Evolutionary conservation across 495 filamentous ascomycete species (phyloP), one percentile per base, ranked within the genome.

Genomic region (Ascodesmis nigricans): DNA sequence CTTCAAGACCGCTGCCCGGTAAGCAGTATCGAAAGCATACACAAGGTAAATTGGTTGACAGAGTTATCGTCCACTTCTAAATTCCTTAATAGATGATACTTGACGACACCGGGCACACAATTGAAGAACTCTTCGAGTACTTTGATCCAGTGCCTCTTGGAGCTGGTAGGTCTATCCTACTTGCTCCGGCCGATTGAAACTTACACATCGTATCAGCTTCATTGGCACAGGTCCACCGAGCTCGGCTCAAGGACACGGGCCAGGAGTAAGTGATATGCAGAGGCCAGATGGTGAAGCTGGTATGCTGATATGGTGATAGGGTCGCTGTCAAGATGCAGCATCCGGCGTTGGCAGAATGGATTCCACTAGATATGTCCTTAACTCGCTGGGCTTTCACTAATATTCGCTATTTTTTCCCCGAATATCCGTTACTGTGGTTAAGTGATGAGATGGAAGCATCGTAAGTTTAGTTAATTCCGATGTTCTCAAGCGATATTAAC

Each of bases 301-400:
- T 21, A 8, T 19, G 28, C 22, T n/a, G n/a, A n/a, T n/a, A n/a
- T n/a, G n/a, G n/a, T 14, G 13, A 5, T 41, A 51, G 48, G 46
- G 90, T 95, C n/a, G 90, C 90, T 1, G 90, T 99, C 40, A 99
- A 99, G 56, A 73, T 95, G 10, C 90, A 99, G 47, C 90, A 99
- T 57, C 90, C 90, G 11, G 61, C 66, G 13, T 58, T 99, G 44
- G 75, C 80, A 24, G 76, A 91, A 61, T 99, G 83, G 82, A 73
- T 78, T 6, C 77, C 75, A 10, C 56, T 99, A 14, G 90, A 99
- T 52, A 64, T 95, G 40, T 69, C 71, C 0, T 62, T 95, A 37
- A 99, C 84, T 3, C 59, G 66, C 21, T 82, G 90, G 42, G 90
- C 82, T 1, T 95, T 99, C 50, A 71, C 72, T 5, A 83, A 71